phyloP scores from a whole-genome alignment of 1,284 basidiomycete genomes.

The Lentinula novae-zelandiae region DNA sequence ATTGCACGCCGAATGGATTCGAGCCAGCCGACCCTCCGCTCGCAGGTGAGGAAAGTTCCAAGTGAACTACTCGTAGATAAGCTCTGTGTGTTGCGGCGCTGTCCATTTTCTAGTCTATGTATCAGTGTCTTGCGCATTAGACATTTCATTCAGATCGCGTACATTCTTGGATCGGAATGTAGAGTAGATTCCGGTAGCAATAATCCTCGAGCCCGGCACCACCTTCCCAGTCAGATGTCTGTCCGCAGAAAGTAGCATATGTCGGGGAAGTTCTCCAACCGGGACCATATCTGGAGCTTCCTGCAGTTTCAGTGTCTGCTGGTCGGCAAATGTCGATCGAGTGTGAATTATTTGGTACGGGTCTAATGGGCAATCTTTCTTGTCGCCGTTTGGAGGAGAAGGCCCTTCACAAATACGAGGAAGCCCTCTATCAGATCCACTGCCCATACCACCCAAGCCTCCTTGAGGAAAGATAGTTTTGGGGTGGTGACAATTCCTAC shows the following conservation, averaged over 20 bases:
- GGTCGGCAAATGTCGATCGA: constrained; percentile 92
- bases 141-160: constrained; percentile 23
- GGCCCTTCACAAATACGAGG: constrained; percentile 80
- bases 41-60: constrained; percentile 82
- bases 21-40: constrained; percentile 61
- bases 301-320: constrained; percentile 95
- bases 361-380: constrained; percentile 93
- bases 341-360: constrained; percentile 97
- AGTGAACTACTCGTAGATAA: constrained; percentile 90
- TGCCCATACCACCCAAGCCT: constrained; percentile 84
- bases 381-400: constrained; percentile 67
- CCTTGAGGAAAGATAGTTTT: constrained; percentile 79
- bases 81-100: constrained; percentile 86
- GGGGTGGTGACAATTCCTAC: constrained; percentile 85
- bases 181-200: constrained; percentile 96
- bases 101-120: constrained; percentile 57
- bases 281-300: constrained; percentile 99
- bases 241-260: constrained; percentile 93
- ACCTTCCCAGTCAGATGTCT: constrained; percentile 87
- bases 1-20: constrained; percentile 81
- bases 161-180: constrained; percentile 91
- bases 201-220: constrained; percentile 91
- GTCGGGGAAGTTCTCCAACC: constrained; percentile 94
- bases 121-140: neutral
- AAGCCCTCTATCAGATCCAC: constrained; percentile 75